A percentile compares a stretch with the other conserved stretches of the same genome.
These are phyloP conservation scores for Eutreptiella sp. DNA, from an alignment of 208 protist species.

Conservation along the genomic window DNA sequence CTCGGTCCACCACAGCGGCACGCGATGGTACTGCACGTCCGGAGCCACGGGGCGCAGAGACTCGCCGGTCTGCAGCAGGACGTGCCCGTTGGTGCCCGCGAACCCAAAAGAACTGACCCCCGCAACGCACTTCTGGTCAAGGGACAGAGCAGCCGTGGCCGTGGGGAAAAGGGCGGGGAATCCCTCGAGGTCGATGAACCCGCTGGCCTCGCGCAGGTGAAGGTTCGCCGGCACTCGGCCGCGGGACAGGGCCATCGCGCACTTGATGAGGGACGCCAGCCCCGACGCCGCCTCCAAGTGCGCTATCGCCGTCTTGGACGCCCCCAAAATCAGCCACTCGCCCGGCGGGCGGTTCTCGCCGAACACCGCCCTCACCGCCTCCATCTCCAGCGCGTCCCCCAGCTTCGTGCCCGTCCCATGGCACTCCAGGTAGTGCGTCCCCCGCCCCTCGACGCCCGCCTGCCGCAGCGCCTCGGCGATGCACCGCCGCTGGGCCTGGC, in stretches of 20 bases:
- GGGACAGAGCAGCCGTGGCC: no score
- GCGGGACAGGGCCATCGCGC: no score
- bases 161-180: no score
- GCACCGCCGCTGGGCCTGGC: constrained; percentile 19
- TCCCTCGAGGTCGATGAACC: no score
- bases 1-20: no score
- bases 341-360: neutral
- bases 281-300: constrained; percentile 31
- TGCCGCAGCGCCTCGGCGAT: constrained; percentile 14
- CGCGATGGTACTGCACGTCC: no score
- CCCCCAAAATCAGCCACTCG: constrained; percentile 20
- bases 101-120: constrained; percentile 11
- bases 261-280: constrained; percentile 18
- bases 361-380: neutral
- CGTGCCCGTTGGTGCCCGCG: constrained; percentile 15
- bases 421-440: constrained; percentile 34
- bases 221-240: no score
- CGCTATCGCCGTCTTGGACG: constrained; percentile 30
- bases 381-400: constrained; percentile 39
- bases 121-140: neutral
- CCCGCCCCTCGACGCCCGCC: constrained; percentile 5
- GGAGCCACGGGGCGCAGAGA: no score
- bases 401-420: constrained; percentile 42
- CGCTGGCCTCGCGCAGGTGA: no score
- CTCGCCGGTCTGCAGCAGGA: neutral